Evolutionary conservation across 75 land plant species (phyloP), one percentile per base, ranked within the genome.

Genomic region (Pinus taeda): DNA sequence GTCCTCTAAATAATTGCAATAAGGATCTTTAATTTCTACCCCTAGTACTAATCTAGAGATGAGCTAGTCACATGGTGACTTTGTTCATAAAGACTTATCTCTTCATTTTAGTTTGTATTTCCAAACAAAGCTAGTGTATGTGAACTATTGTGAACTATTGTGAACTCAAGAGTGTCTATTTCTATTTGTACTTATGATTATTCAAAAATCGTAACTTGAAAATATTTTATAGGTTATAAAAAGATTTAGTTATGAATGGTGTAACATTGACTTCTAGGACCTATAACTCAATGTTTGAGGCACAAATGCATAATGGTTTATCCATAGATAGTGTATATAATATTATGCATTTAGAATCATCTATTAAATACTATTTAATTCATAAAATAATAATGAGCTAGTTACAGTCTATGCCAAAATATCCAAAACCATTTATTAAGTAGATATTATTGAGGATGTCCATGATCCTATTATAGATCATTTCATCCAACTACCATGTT

Each of bases 71-170:
- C 71, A 67, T 18, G 49, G 15, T 4, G 58, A 73, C 15, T 73
- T 15, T 4, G 20, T 49, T 49, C 75, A 30, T 9, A 29, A 55
- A 56, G 13, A 73, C 15, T 73, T 56, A 13, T 56, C 57, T 73
- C 75, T 49, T 55, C n/a, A 22, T 49, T 56, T 58, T 73, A 57
- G 58, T 7, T 26, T 21, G 6, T 73, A 11, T 24, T 55, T 29
- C 20, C 6, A 24, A 56, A 21, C 17, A 56, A 73, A 62, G 24
- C 66, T 61, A 83, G 62, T 57, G 79, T 78, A 57, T n/a, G n/a
- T n/a, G n/a, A n/a, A n/a, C n/a, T n/a, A n/a, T n/a, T 39, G 76
- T 80, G 15, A 29, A 18, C 22, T 9, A 17, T 9, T 26, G 4
- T 75, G 60, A 61, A 37, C 17, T 29, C 61, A 60, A 57, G 14